These are phyloP conservation scores for Termitomyces sp. DNA, from an alignment of 768 basidiomycete species.

Conservation along the genomic window DNA sequence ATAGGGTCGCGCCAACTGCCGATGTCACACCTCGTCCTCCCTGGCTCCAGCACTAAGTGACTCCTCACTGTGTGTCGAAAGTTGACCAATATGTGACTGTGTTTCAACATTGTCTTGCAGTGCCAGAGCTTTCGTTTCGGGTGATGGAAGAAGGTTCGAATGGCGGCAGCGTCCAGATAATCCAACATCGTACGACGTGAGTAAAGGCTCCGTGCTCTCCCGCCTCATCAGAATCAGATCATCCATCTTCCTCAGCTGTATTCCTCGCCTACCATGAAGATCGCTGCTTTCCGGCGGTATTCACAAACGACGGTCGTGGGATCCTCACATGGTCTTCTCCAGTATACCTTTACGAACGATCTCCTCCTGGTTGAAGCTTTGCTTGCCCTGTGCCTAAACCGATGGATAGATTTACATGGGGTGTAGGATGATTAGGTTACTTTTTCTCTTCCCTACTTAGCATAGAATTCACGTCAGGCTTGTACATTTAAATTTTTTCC, in stretches of 20 bases:
- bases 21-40: conserved; percentile 57
- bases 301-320: conserved; percentile 52
- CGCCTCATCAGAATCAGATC: not conserved
- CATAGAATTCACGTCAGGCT: conserved; percentile 7
- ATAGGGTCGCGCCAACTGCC: conserved; percentile 49
- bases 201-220: conserved; percentile 15
- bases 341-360: conserved; percentile 59
- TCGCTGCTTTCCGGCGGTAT: conserved; percentile 56
- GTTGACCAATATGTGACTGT: conserved; percentile 12
- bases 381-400: conserved; percentile 63
- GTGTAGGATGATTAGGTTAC: conserved; percentile 24
- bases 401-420: conserved; percentile 64
- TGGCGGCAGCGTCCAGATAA: conserved; percentile 52
- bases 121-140: conserved; percentile 52
- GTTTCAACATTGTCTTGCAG: conserved; percentile 27
- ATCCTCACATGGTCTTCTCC: conserved; percentile 54
- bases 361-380: conserved; percentile 56
- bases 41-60: conserved; percentile 48
- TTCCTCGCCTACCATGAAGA: conserved; percentile 38
- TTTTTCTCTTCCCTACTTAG: not conserved
- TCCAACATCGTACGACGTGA: conserved; percentile 56
- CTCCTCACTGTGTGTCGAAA: conserved; percentile 13
- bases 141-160: conserved; percentile 55
- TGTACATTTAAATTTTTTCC: not conserved
- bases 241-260: conserved; percentile 31